Evolutionary conservation across 2,329 filamentous ascomycete genomes (phyloP), one percentile per base, ranked within the genome.

Genomic region (Monosporascus sp.): DNA sequence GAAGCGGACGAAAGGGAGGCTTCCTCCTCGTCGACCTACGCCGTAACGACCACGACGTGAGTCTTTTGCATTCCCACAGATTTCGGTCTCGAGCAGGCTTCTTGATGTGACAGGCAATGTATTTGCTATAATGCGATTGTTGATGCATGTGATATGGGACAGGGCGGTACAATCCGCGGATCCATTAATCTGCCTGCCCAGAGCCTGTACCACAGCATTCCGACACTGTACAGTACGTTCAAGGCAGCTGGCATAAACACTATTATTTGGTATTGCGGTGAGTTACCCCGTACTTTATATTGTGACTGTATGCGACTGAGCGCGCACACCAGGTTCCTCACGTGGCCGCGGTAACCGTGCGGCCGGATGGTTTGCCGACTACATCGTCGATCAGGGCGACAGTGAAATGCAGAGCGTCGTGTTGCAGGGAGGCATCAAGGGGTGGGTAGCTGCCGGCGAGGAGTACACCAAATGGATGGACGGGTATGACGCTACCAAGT

Each of bases 91-190:
- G 9, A 14, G 27, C 27, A 31, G 27, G 9, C 3, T 31, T 31
- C 27, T 11, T 31, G 27, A 31, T 31, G 11, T 31, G 4, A 31
- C 9, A 31, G 9, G 1, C 27, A 31, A 14, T 31, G 24, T 6
- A 31, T 31, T 14, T 31, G 14, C 1, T 2, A 31, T 14, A 3
- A 14, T 2, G 27, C 14, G 4, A 31, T 31, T 14, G 27, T 31
- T 31, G 9, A 31, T 31, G 27, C 9, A 31, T 31, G 9, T 11
- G 5, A 31, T 14, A 31, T 5, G 27, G 27, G 9, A 31, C 55
- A 81, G 80, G 81, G 82, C 43, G 81, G 81, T 45, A 80, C 78
- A 0, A 81, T 85, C 58, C 70, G 68, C 11, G 74, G 73, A 1
- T 81, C 80, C 2, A 68, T 85, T 60, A 79, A 80, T 57, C 67